Conservation (phyloP, 495 filamentous ascomycete genomes). For the Cryomyces minteri region DNA sequence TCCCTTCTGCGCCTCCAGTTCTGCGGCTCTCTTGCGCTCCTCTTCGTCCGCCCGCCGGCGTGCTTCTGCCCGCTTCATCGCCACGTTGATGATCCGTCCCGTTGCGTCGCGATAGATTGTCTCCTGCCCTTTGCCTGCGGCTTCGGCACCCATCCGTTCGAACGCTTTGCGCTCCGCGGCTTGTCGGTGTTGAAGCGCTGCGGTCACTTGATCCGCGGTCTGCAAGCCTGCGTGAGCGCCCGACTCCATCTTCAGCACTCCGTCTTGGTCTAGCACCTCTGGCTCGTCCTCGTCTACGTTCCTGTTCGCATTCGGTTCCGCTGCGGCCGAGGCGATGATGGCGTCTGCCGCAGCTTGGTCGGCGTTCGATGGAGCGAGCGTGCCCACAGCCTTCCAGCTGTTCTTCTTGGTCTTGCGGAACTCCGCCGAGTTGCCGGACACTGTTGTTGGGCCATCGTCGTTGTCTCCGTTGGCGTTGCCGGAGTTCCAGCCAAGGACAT, state of each 20-base stretch:
- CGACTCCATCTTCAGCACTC: conserved; percentile 49
- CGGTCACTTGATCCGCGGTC: conserved; percentile 58
- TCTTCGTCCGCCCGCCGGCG: conserved; percentile 49
- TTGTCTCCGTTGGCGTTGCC: conserved; percentile 19
- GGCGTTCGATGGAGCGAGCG: conserved; percentile 24
- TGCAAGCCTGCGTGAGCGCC: conserved; percentile 79
- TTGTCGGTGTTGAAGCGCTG: conserved; percentile 40
- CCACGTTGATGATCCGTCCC: conserved; percentile 76
- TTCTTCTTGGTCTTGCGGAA: conserved; percentile 66
- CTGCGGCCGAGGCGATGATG: conserved; percentile 58
- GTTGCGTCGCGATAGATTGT: conserved; percentile 89
- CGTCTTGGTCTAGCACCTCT: conserved; percentile 18
- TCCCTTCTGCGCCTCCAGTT: conserved; percentile 50
- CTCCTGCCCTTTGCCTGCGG: conserved; percentile 35
- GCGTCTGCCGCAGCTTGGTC: conserved; percentile 59
- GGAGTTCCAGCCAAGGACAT: conserved; percentile 50
- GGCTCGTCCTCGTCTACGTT: conserved; percentile 23
- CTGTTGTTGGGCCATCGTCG: conserved; percentile 19
- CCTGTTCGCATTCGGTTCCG: conserved; percentile 33
- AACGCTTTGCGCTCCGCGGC: conserved; percentile 29
- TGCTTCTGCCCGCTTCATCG: conserved; percentile 75
- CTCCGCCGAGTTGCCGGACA: conserved; percentile 24
- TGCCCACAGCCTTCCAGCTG: conserved; percentile 56
- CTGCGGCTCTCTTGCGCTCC: conserved; percentile 41
- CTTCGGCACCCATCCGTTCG: conserved; percentile 23